Percentiles rank a stretch among this genome's conserved stretches.
Evolutionary conservation across 148 eudicot species (phyloP).

Genomic region (Spergularia bocconei): DNA sequence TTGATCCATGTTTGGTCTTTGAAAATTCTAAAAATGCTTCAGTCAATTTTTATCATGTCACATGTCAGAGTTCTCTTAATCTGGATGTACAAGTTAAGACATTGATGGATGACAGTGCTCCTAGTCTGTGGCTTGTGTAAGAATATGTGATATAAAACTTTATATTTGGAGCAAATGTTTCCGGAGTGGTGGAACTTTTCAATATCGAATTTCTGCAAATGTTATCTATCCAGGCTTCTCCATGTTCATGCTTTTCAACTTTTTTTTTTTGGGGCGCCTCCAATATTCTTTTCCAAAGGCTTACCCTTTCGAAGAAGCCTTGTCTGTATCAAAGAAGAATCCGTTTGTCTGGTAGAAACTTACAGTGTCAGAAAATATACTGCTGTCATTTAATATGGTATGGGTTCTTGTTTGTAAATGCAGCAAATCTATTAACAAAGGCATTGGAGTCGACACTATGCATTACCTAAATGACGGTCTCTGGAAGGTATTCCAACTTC

Average conservation of each 20-base stretch:
- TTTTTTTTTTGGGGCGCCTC: too few species aligned
- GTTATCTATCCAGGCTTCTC: too few species aligned
- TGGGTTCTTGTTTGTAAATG: slow-evolving; percentile 26
- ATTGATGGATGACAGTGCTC: too few species aligned
- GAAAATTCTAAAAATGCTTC: not conserved
- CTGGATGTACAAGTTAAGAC: not conserved
- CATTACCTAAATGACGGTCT: slow-evolving; percentile 98
- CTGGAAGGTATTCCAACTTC: slow-evolving; percentile 69
- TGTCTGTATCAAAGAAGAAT: not conserved
- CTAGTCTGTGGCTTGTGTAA: too few species aligned
- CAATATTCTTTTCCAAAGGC: too few species aligned
- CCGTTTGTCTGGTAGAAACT: not conserved
- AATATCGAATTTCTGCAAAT: too few species aligned
- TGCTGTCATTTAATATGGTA: not conserved
- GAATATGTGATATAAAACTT: too few species aligned
- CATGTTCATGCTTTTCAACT: too few species aligned
- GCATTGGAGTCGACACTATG: slow-evolving; percentile 93
- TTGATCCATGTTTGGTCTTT: too few species aligned
- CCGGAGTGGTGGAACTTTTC: too few species aligned
- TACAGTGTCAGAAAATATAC: not conserved
- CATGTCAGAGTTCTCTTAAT: not conserved
- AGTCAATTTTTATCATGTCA: not conserved
- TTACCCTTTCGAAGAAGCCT: too few species aligned
- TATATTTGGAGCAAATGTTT: too few species aligned
- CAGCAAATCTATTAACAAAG: slow-evolving; percentile 90